Conservation (phyloP, 192 early-diverging fungal genomes). For the Entomortierella lignicola region DNA sequence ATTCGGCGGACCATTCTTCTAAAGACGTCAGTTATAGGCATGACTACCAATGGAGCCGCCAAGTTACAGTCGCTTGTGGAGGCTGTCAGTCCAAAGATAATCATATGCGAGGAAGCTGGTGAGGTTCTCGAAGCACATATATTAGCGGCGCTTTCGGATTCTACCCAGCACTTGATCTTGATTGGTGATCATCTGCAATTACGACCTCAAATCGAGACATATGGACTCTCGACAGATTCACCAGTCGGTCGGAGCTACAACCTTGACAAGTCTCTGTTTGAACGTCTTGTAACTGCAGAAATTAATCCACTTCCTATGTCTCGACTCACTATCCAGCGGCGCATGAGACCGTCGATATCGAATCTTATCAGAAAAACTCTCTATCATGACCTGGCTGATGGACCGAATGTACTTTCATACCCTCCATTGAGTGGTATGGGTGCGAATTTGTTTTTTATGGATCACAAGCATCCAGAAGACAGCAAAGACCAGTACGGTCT, state of each 20-base stretch:
- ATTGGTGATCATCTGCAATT: conserved; percentile 63
- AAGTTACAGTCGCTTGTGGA: conserved; percentile 56
- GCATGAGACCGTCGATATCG: conserved; percentile 67
- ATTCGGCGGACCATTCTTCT: conserved; percentile 37
- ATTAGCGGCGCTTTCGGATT: conserved; percentile 53
- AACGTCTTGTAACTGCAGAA: conserved; percentile 54
- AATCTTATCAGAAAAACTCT: conserved; percentile 59
- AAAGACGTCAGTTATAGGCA: conserved; percentile 59
- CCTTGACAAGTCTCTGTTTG: conserved; percentile 63
- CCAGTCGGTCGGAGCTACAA: conserved; percentile 46
- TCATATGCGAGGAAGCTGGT: conserved; percentile 70
- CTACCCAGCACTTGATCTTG: conserved; percentile 65
- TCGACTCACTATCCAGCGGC: conserved; percentile 56
- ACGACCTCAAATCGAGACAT: conserved; percentile 45
- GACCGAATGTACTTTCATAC: conserved; percentile 25
- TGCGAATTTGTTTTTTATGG: conserved; percentile 61
- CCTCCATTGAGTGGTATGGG: conserved; percentile 56
- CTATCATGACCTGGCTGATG: conserved; percentile 59
- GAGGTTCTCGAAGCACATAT: conserved; percentile 70
- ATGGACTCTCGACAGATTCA: conserved; percentile 54
- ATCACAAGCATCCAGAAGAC: conserved; percentile 60
- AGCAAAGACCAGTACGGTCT: conserved; percentile 50
- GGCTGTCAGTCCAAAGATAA: conserved; percentile 57
- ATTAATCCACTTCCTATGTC: conserved; percentile 56
- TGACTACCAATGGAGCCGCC: conserved; percentile 72